Evolutionary conservation across 176 grass and related monocot species (phyloP).

Genomic region (Elymus sibiricus): DNA sequence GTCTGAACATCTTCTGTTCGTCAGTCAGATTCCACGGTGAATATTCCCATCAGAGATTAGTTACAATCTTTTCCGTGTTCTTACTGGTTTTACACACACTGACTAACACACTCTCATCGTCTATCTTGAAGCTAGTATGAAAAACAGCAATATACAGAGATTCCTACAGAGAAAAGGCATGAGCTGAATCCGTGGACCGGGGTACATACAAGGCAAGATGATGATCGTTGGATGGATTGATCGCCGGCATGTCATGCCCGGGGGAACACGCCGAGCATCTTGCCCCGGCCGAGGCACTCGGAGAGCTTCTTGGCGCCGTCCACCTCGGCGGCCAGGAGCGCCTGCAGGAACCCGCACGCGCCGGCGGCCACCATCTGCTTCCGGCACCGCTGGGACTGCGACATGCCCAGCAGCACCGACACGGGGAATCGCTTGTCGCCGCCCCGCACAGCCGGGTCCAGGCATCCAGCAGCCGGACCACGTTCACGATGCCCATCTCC

Average conservation of each 20-base stretch:
- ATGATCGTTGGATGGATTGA: too few species aligned
- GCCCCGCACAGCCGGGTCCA: neutral
- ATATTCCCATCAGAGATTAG: neutral
- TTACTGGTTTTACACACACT: neutral
- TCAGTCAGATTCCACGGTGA: neutral
- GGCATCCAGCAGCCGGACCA: slow-evolving; percentile 45
- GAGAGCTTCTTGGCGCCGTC: slow-evolving; percentile 76
- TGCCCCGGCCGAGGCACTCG: slow-evolving; percentile 65
- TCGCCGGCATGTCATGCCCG: slow-evolving; percentile 26
- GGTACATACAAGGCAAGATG: too few species aligned
- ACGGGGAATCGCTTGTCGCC: neutral
- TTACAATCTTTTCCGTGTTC: slow-evolving; percentile 16
- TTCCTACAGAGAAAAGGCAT: neutral
- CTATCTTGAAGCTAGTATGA: slow-evolving; percentile 22
- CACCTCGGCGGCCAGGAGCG: slow-evolving; percentile 50
- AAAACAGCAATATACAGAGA: neutral
- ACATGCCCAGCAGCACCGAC: neutral
- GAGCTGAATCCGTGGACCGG: too few species aligned
- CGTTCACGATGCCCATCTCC: slow-evolving; percentile 68
- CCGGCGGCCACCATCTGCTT: slow-evolving; percentile 85
- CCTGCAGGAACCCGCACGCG: slow-evolving; percentile 67
- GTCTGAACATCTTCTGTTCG: neutral
- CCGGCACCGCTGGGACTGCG: slow-evolving; percentile 40
- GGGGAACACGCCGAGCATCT: slow-evolving; percentile 82
- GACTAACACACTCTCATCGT: neutral